These are phyloP conservation scores for Clonostachys rhizophaga DNA, from an alignment of 2,329 filamentous ascomycete genomes.

Conservation along the genomic window DNA sequence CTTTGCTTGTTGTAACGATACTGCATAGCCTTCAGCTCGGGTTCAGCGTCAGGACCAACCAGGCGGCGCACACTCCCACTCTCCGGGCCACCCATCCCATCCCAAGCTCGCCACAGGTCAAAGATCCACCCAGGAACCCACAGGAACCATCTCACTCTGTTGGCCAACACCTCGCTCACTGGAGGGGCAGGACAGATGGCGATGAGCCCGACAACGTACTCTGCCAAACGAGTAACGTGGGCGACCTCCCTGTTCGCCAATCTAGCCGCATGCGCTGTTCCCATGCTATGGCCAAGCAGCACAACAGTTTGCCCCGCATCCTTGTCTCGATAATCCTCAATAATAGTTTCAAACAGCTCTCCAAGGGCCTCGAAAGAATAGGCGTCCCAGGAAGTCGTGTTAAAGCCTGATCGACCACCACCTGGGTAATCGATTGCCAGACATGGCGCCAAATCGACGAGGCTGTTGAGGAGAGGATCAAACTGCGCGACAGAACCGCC, in stretches of 20 bases:
- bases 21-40: constrained; percentile 63
- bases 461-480: constrained; percentile 70
- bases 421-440: constrained; percentile 83
- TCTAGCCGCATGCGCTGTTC: constrained; percentile 70
- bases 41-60: constrained; percentile 61
- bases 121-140: constrained; percentile 70
- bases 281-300: constrained; percentile 86
- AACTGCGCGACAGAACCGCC: constrained; percentile 93
- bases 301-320: constrained; percentile 66
- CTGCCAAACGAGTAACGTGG: constrained; percentile 45
- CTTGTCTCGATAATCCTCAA: constrained; percentile 67
- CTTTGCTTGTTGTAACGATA: constrained; percentile 78
- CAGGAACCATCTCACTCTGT: constrained; percentile 51
- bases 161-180: constrained; percentile 38
- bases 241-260: constrained; percentile 48
- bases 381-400: constrained; percentile 66
- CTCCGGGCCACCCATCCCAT: constrained; percentile 70
- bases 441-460: constrained; percentile 79
- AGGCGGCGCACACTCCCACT: constrained; percentile 79
- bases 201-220: constrained; percentile 69
- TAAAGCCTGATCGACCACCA: constrained; percentile 76
- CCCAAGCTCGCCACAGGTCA: constrained; percentile 71
- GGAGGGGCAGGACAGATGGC: constrained; percentile 78
- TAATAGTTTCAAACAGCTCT: constrained; percentile 69
- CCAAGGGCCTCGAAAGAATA: constrained; percentile 74